These are phyloP conservation scores for Erigeron canadensis DNA, from an alignment of 129 eudicot genomes.

Conservation along the genomic window DNA sequence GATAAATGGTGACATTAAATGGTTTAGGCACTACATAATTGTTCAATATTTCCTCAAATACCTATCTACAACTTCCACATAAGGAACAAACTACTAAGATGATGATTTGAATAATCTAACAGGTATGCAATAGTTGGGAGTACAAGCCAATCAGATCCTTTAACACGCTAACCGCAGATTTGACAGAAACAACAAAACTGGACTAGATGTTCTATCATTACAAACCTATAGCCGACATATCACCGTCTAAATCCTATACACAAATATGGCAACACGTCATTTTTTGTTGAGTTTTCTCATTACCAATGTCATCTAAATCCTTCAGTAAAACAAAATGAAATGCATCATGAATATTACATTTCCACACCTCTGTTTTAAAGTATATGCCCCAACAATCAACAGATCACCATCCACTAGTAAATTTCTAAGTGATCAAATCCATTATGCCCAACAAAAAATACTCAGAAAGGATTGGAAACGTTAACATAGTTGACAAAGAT, in stretches of 20 bases:
- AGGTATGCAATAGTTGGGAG: neutral
- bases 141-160: neutral
- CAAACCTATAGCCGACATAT: neutral
- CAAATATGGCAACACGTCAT: neutral
- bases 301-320: too few relatives aligned
- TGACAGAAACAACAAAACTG: too few relatives aligned
- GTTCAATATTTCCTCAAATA: neutral
- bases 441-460: neutral
- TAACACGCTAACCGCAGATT: neutral
- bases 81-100: conserved; percentile 4
- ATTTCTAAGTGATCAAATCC: neutral
- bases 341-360: neutral
- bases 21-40: neutral
- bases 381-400: neutral
- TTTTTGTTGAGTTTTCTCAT: too few relatives aligned
- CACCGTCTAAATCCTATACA: neutral
- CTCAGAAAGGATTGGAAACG: conserved; percentile 1
- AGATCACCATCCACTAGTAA: neutral
- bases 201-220: too few relatives aligned
- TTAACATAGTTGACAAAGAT: neutral
- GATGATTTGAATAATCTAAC: conserved; percentile 4
- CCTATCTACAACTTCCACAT: neutral
- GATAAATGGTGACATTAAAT: neutral
- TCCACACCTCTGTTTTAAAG: neutral
- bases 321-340: too few relatives aligned